A percentile compares a stretch with the other conserved stretches of the same genome.
phyloP scores from a whole-genome alignment of 768 basidiomycete species.

The Leccinum subtestaceum region DNA sequence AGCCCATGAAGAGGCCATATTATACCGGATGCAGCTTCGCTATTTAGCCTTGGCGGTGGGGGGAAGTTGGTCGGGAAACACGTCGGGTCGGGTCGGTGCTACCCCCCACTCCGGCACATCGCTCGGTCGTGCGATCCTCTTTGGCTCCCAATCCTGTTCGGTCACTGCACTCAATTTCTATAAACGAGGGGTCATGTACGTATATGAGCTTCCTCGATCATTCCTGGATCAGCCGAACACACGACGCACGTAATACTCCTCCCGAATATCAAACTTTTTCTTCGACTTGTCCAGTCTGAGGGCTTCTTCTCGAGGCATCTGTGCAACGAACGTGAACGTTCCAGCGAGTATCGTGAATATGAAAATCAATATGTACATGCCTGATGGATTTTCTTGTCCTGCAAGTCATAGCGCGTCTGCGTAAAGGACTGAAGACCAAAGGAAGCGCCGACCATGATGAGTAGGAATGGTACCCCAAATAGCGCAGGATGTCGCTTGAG shows the following conservation, averaged over 20 bases:
- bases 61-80: constrained; percentile 25
- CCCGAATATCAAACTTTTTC: constrained; percentile 87
- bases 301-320: constrained; percentile 79
- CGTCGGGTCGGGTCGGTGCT: constrained; percentile 48
- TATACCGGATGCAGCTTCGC: background rate
- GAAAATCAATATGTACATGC: constrained; percentile 34
- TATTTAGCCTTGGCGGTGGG: background rate
- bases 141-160: constrained; percentile 82
- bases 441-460: constrained; percentile 82
- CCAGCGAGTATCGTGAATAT: background rate
- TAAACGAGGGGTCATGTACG: background rate
- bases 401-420: constrained; percentile 87
- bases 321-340: background rate
- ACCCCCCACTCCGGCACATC: constrained; percentile 96
- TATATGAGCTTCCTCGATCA: background rate
- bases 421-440: constrained; percentile 83
- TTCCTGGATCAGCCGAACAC: background rate
- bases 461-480: constrained; percentile 86
- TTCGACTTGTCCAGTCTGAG: constrained; percentile 64
- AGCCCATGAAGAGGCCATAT: background rate
- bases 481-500: constrained; percentile 62
- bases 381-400: constrained; percentile 74
- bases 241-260: constrained; percentile 90
- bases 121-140: constrained; percentile 76
- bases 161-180: constrained; percentile 61